Evolutionary conservation across 129 eudicot genomes (phyloP).

Genomic region (Tagetes erecta): DNA sequence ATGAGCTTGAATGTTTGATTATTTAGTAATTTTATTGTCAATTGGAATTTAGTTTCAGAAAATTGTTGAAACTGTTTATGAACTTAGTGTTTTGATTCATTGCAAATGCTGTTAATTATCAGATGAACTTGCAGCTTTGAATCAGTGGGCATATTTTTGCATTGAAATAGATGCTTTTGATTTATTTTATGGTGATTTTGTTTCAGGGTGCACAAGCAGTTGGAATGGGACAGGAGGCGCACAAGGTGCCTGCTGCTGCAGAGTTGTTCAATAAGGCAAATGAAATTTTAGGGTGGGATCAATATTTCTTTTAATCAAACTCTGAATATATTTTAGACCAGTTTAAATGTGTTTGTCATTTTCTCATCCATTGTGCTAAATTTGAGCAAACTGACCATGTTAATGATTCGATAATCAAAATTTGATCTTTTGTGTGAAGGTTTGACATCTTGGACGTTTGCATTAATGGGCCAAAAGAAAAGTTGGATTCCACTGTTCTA

Average conservation of each 20-base stretch:
- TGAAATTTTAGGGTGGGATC: conserved; percentile 71
- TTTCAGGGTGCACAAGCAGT: conserved; percentile 96
- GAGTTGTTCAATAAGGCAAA: conserved; percentile 77
- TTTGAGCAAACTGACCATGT: not conserved
- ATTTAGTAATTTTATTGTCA: too few species aligned
- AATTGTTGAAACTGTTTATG: too few species aligned
- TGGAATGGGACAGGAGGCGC: conserved; percentile 94
- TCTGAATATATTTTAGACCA: conserved; percentile 3
- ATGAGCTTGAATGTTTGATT: not conserved
- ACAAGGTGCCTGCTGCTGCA: conserved; percentile 91
- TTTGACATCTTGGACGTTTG: conserved; percentile 92
- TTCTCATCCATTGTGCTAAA: not conserved
- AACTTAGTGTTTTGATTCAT: not conserved
- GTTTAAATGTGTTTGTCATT: not conserved
- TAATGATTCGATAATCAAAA: not conserved
- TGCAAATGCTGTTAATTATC: not conserved
- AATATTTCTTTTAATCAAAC: not conserved
- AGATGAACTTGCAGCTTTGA: not conserved
- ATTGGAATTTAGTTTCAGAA: not conserved
- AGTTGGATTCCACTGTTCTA: conserved; percentile 89
- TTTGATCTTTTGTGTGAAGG: conserved; percentile 45
- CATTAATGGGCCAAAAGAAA: conserved; percentile 87
- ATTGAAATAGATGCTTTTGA: not conserved
- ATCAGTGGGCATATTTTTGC: not conserved
- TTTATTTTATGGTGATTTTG: conserved; percentile 9